These are phyloP conservation scores for Aspergillus spinulosporus DNA, from an alignment of 2,329 filamentous ascomycete genomes.

Conservation along the genomic window DNA sequence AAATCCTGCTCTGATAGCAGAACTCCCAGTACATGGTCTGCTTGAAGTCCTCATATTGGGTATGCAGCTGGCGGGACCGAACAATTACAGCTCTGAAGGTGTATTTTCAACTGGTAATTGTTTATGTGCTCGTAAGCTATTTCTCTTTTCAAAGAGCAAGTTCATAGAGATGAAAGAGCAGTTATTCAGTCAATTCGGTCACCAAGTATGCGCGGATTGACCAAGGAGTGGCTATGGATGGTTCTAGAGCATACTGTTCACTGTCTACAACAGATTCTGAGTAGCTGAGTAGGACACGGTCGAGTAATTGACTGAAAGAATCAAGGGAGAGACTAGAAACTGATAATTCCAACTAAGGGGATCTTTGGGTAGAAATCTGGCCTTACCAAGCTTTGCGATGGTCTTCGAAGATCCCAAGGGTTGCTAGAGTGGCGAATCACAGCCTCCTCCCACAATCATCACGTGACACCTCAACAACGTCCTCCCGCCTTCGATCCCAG, in stretches of 20 bases:
- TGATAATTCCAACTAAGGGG: neutral
- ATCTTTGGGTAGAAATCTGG: neutral
- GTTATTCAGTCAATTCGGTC: neutral
- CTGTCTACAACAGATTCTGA: neutral
- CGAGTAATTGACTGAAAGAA: neutral
- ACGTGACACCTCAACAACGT: slow-evolving; percentile 28
- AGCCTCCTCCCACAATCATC: slow-evolving; percentile 22
- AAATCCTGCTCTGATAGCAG: too few relatives aligned
- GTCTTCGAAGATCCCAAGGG: neutral
- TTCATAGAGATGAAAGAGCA: neutral
- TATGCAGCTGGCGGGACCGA: too few relatives aligned
- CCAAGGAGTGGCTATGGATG: neutral
- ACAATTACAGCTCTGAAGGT: too few relatives aligned
- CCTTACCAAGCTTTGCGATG: neutral
- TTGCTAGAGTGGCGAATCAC: slow-evolving; percentile 27
- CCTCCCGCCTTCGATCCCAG: slow-evolving; percentile 45
- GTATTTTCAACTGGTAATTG: too few relatives aligned
- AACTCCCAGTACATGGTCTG: too few relatives aligned
- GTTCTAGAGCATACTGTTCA: neutral
- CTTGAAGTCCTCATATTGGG: too few relatives aligned
- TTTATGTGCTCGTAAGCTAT: neutral
- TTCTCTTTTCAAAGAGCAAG: neutral
- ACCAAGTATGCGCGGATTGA: neutral
- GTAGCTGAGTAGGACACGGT: neutral
- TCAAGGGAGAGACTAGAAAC: neutral